Percentiles rank a stretch among this genome's conserved stretches.
Evolutionary conservation across 495 filamentous ascomycete genomes (phyloP).

Genomic region (Cairneyella variabilis): DNA sequence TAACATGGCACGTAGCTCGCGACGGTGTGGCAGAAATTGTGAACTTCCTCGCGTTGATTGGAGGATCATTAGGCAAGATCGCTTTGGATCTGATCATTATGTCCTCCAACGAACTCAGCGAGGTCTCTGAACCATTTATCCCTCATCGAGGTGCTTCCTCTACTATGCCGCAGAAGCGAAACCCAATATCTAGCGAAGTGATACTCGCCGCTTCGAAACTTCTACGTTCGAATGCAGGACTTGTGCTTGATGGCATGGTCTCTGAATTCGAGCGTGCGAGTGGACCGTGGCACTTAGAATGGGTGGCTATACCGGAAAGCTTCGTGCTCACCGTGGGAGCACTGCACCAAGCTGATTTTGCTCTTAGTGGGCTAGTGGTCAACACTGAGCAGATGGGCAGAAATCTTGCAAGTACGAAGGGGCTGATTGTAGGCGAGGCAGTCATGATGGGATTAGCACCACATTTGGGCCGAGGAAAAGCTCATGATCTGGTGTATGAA

Average conservation of each 20-base stretch:
- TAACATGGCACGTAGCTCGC: slow-evolving; percentile 44
- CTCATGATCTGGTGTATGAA: slow-evolving; percentile 52
- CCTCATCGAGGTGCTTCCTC: slow-evolving; percentile 49
- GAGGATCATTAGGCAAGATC: slow-evolving; percentile 46
- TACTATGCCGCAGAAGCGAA: slow-evolving; percentile 55
- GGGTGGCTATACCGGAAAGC: slow-evolving; percentile 48
- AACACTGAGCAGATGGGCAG: slow-evolving; percentile 41
- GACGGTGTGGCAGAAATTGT: slow-evolving; percentile 46
- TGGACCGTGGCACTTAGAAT: slow-evolving; percentile 52
- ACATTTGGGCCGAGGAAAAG: slow-evolving; percentile 42
- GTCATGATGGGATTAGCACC: slow-evolving; percentile 55
- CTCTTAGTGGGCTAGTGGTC: slow-evolving; percentile 42
- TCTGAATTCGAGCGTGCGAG: slow-evolving; percentile 50
- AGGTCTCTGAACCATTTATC: slow-evolving; percentile 52
- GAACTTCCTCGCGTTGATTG: slow-evolving; percentile 48
- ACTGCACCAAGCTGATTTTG: slow-evolving; percentile 45
- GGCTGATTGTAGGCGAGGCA: slow-evolving; percentile 51
- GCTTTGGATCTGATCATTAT: slow-evolving; percentile 53
- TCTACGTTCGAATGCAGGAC: slow-evolving; percentile 42
- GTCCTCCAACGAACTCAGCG: slow-evolving; percentile 50
- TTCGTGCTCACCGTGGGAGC: slow-evolving; percentile 49
- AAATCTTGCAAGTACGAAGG: slow-evolving; percentile 44
- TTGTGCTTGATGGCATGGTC: slow-evolving; percentile 50
- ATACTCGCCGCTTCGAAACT: slow-evolving; percentile 49
- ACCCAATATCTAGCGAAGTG: slow-evolving; percentile 50